A percentile compares a stretch with the other conserved stretches of the same genome.
Conservation (phyloP, 306 rosid species). For the Cucumis melo region DNA sequence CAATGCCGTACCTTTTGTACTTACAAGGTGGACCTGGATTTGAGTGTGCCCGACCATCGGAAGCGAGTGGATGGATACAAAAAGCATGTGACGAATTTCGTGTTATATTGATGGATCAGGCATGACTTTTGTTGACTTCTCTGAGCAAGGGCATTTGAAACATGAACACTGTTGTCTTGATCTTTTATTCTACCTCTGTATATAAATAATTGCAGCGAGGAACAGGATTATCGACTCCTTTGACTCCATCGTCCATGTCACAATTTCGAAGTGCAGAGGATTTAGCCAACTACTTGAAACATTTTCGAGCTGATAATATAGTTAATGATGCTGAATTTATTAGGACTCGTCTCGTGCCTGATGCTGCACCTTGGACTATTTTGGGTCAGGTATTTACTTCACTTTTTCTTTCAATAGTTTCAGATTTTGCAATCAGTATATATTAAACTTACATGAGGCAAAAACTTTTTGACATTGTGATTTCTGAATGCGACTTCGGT, state of each 20-base stretch:
- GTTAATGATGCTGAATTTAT: conserved; percentile 90
- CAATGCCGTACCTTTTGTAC: conserved; percentile 60
- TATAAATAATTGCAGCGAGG: conserved; percentile 61
- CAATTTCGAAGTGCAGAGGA: conserved; percentile 61
- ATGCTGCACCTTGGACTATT: conserved; percentile 74
- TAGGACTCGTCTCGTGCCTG: conserved; percentile 68
- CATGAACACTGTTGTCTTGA: background rate
- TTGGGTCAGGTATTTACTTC: conserved; percentile 71
- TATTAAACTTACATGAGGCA: background rate
- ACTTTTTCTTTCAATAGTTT: conserved; percentile 4
- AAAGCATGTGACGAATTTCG: conserved; percentile 82
- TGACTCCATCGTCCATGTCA: conserved; percentile 69
- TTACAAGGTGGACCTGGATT: conserved; percentile 98
- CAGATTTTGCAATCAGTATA: conserved; percentile 9
- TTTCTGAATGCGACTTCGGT: background rate
- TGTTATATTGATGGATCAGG: conserved; percentile 92
- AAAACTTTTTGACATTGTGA: background rate
- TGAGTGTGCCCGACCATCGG: conserved; percentile 71
- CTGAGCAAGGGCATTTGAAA: background rate
- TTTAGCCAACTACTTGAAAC: conserved; percentile 46
- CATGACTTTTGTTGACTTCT: conserved; percentile 22
- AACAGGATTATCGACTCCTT: conserved; percentile 90
- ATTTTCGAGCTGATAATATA: conserved; percentile 88
- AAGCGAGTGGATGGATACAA: conserved; percentile 75
- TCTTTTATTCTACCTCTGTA: conserved; percentile 5